These are phyloP conservation scores for Priceomyces haplophilus DNA, from an alignment of 805 yeast species.

Conservation along the genomic window DNA sequence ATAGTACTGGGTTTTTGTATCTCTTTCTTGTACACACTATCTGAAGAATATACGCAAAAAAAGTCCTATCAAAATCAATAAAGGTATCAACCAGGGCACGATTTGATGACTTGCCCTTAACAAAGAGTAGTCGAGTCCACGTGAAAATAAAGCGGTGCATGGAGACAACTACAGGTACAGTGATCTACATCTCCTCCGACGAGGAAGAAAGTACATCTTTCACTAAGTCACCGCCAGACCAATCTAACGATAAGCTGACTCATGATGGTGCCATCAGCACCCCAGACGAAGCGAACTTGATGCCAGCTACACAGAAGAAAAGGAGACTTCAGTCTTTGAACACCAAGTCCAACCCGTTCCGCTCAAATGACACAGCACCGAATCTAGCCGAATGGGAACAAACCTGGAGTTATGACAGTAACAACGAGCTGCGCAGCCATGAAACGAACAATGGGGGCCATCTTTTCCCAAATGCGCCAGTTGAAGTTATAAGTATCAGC, in stretches of 20 bases:
- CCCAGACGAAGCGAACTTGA: background rate
- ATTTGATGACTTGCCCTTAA: too few species aligned
- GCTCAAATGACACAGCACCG: background rate
- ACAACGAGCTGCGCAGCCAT: background rate
- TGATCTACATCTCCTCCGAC: conserved; percentile 11
- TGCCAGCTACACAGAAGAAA: background rate
- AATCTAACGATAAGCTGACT: background rate
- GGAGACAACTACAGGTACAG: conserved; percentile 2
- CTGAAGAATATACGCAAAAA: too few species aligned
- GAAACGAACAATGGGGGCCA: background rate
- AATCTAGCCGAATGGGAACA: too few species aligned
- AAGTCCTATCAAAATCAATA: too few species aligned
- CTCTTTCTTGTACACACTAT: too few species aligned
- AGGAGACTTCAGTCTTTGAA: conserved; percentile 1
- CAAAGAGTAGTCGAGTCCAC: background rate
- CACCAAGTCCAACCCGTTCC: background rate
- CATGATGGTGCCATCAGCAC: background rate
- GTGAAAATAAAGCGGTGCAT: background rate
- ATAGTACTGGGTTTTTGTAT: too few species aligned
- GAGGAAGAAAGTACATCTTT: conserved; percentile 8
- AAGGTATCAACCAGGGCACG: too few species aligned
- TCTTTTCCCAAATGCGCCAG: too few species aligned
- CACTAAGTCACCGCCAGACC: background rate
- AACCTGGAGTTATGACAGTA: background rate
- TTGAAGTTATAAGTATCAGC: conserved; percentile 1